These are phyloP conservation scores for Blastobotrys aristatus DNA, from an alignment of 1,139 yeast species.

Conservation along the genomic window DNA sequence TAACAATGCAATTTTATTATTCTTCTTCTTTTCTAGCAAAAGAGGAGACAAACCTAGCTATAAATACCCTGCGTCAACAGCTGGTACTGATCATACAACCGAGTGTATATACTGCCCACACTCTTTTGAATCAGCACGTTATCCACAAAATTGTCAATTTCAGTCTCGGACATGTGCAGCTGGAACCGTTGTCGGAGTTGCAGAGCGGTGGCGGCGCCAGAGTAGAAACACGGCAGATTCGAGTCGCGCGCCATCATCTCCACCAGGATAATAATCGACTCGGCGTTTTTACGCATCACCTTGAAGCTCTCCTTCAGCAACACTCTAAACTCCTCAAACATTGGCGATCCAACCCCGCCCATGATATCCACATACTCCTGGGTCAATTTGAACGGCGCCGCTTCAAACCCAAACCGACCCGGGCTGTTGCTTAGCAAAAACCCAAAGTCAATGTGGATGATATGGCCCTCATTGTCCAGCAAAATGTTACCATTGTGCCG, in stretches of 20 bases:
- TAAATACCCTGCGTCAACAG: slow-evolving; percentile 91
- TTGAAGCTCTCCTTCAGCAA: slow-evolving; percentile 69
- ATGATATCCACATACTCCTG: slow-evolving; percentile 79
- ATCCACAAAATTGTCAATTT: slow-evolving; percentile 74
- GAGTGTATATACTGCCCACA: slow-evolving; percentile 81
- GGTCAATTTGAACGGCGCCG: slow-evolving; percentile 92
- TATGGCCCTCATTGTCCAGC: slow-evolving; percentile 91
- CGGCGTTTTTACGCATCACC: slow-evolving; percentile 64
- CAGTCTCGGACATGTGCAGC: slow-evolving; percentile 64
- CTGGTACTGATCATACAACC: slow-evolving; percentile 92
- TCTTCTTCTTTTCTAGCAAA: too few species aligned
- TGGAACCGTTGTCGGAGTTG: slow-evolving; percentile 78
- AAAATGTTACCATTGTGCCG: slow-evolving; percentile 95
- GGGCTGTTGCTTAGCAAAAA: slow-evolving; percentile 89
- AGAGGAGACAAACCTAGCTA: too few species aligned
- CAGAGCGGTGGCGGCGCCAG: slow-evolving; percentile 77
- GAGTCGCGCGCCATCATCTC: slow-evolving; percentile 93
- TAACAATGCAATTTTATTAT: too few species aligned
- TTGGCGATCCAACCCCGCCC: slow-evolving; percentile 67
- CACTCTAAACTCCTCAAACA: slow-evolving; percentile 53
- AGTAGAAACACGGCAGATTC: slow-evolving; percentile 81
- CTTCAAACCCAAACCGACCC: slow-evolving; percentile 93
- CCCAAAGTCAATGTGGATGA: slow-evolving; percentile 94
- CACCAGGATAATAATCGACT: slow-evolving; percentile 71
- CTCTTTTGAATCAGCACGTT: slow-evolving; percentile 68